Base-by-base conservation (phyloP, 345 rosid species). In the Carallia pectinifolia region DNA sequence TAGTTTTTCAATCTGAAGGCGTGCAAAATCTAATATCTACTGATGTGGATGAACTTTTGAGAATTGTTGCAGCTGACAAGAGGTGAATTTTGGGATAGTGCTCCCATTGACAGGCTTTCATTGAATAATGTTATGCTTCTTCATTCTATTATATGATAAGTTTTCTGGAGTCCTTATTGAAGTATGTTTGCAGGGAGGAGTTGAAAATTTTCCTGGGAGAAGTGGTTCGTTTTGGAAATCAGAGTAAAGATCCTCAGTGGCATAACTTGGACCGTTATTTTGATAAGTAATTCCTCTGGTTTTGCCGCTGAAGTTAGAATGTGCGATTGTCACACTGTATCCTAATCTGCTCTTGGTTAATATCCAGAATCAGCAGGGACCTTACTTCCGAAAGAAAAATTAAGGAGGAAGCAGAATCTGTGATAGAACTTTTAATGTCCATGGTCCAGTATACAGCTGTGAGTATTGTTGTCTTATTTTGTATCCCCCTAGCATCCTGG, bases 171-270 rank as follows among this genome's bases (percentile, higher is more conserved):
- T 50, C 8, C 16, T 62, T 39, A 5, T 61, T 17, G 52, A 53
- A 18, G 64, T 44, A 38, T 62, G 16, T 66, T 67, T 61, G 38
- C 87, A 95, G 99, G 83, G 98, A 96, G 71, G 99, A 90, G 72
- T 78, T 92, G 72, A 89, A 82, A 81, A 76, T 96, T 53, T 96
- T 96, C 71, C 82, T 96, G 10, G 84, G 97, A 70, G 99, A 96
- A 77, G 99, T 96, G 82, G 94, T 90, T 62, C 98, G 99, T 59
- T 96, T 96, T 72, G 99, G 99, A 68, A 92, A 92, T 77, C 91
- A 87, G 72, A 88, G 97, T 75, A 92, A 92, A 84, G 99, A 96
- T 87, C 94, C 96, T 76, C 98, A 96, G 69, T 96, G 92, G 94
- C 99, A 96, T 87, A 88, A 86, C 81, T 81, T 92, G 75, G 92